Evolutionary conservation across 192 early-diverging fungal genomes (phyloP).

Genomic region (Phlyctochytrium arcticum): DNA sequence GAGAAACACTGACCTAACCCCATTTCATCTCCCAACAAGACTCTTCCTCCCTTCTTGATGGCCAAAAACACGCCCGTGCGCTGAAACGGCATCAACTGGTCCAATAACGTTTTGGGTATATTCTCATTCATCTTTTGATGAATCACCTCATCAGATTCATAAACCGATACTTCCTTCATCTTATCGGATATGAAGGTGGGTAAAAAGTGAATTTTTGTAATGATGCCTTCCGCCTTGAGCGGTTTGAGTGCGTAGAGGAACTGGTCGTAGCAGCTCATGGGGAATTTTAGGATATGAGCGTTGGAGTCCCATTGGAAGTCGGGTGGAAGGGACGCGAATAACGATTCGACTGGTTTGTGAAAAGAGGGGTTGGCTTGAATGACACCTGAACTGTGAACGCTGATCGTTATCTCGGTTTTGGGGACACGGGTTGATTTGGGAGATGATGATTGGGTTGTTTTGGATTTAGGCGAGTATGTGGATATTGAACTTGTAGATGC

Average conservation of each 20-base stretch:
- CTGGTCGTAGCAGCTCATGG: neutral
- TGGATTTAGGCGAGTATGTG: too few species aligned
- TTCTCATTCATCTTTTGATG: neutral
- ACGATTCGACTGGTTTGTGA: neutral
- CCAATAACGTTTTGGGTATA: conserved; percentile 8
- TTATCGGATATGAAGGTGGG: too few species aligned
- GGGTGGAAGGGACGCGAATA: conserved; percentile 5
- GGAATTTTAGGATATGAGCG: neutral
- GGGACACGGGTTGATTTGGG: too few species aligned
- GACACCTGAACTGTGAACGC: neutral
- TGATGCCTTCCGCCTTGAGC: too few species aligned
- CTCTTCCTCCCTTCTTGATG: conserved; percentile 24
- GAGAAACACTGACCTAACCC: conserved; percentile 2
- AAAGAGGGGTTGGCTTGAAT: neutral
- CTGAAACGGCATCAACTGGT: conserved; percentile 29
- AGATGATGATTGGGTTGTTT: too few species aligned
- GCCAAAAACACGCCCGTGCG: conserved; percentile 30
- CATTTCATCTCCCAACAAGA: conserved; percentile 44
- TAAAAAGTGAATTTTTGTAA: too few species aligned
- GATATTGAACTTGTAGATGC: too few species aligned
- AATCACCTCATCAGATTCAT: neutral
- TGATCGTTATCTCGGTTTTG: neutral
- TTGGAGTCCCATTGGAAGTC: neutral
- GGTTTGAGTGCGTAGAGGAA: neutral
- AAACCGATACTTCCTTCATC: too few species aligned